Evolutionary conservation across 768 basidiomycete genomes (phyloP), one percentile per base, ranked within the genome.

Genomic region (Kwoniella mangroviensis): DNA sequence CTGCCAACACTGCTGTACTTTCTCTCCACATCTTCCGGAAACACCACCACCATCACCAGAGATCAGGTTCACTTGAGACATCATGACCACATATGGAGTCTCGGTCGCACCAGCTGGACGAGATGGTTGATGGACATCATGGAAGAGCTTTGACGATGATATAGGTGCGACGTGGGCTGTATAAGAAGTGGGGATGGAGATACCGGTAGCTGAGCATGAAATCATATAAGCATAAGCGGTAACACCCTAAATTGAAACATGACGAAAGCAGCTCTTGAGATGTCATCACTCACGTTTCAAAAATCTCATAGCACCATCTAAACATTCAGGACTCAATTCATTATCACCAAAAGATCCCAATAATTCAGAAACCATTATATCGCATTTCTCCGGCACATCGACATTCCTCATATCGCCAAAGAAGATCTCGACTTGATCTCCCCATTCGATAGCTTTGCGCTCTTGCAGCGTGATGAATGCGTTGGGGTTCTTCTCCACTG

Each of bases 31-130:
- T 56, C 88, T 86, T 19, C 88, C 89, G 43, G 74, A 79, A 43
- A 85, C 74, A 52, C 88, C 87, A 34, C 87, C 87, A 55, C 90
- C 88, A 59, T 91, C 86, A 9, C 90, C 94, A 67, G 92, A 93
- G 52, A 99, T 86, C 68, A 94, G 87, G 73, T 94, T 95, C 71
- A 93, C 91, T 10, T 93, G 92, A 78, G 93, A 90, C 82, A 99
- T 93, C 95, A 98, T 96, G 70, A 98, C 97, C 19, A 99, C 97
- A 76, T 98, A 98, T 0, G 97, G 96, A 41, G 94, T 98, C 84
- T 99, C 97, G 68, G 91, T 82, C 26, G 89, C 88, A 24, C 74
- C 71, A 88, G 89, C 77, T 88, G 91, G 63, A 13, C 75, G 66
- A 21, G 79, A 85, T 82, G 65, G 87, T 85, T 67, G 88, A 22